Evolutionary conservation across 345 rosid genomes (phyloP).

Genomic region (Gossypium australe): DNA sequence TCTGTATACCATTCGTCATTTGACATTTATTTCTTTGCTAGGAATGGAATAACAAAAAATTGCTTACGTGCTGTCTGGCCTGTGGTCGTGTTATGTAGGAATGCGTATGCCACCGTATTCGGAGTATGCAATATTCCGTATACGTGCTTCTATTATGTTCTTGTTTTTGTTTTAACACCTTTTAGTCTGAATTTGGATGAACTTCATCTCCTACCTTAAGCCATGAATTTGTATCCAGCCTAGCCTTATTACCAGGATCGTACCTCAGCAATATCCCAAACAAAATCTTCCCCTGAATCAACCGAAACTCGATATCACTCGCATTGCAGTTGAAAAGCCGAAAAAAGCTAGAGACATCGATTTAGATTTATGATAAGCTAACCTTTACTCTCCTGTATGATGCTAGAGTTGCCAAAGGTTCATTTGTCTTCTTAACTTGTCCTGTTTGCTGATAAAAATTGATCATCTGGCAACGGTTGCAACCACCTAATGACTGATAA

Average conservation of each 20-base stretch:
- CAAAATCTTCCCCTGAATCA: slow-evolving; percentile 78
- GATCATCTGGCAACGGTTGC: slow-evolving; percentile 90
- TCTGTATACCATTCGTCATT: too few species aligned
- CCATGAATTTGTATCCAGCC: slow-evolving; percentile 30
- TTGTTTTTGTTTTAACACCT: background rate
- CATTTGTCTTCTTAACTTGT: slow-evolving; percentile 59
- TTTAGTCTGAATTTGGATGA: slow-evolving; percentile 26
- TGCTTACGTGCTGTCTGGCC: too few species aligned
- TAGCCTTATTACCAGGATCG: slow-evolving; percentile 15
- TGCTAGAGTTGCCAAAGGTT: slow-evolving; percentile 79
- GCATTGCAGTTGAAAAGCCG: background rate
- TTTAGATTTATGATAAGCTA: background rate
- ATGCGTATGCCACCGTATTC: background rate
- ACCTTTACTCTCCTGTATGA: slow-evolving; percentile 90
- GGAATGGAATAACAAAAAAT: too few species aligned
- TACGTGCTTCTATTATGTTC: background rate
- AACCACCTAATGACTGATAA: slow-evolving; percentile 79
- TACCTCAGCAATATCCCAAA: slow-evolving; percentile 67
- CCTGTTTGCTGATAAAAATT: slow-evolving; percentile 50
- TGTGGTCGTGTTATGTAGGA: background rate
- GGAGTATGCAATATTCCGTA: background rate
- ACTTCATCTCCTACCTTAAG: slow-evolving; percentile 66
- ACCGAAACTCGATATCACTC: background rate
- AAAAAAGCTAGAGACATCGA: background rate
- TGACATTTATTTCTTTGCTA: too few species aligned